These are phyloP conservation scores for Drosera capensis DNA, from an alignment of 148 eudicot species.

Conservation along the genomic window DNA sequence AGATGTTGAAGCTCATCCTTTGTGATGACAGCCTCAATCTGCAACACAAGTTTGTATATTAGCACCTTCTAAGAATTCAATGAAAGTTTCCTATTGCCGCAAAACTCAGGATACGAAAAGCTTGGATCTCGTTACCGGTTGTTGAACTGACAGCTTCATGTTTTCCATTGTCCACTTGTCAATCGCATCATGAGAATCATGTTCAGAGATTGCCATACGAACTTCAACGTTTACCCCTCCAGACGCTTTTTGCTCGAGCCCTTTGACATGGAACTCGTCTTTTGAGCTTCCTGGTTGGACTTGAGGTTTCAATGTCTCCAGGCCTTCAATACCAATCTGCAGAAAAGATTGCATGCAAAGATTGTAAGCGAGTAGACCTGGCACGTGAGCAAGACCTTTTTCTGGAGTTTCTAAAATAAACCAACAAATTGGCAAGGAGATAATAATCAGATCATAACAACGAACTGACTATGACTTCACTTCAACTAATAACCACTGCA, in stretches of 20 bases:
- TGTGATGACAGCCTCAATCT: conserved; percentile 93
- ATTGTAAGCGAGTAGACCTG: background rate
- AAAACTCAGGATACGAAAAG: background rate
- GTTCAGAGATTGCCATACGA: conserved; percentile 49
- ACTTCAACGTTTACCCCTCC: conserved; percentile 69
- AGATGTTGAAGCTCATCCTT: conserved; percentile 87
- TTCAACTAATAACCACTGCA: too few relatives aligned
- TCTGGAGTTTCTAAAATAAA: too few relatives aligned
- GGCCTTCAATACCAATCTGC: conserved; percentile 79
- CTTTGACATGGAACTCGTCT: conserved; percentile 21
- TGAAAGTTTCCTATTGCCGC: background rate
- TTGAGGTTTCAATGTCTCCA: conserved; percentile 72
- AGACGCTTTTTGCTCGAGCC: conserved; percentile 15
- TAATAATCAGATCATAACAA: too few relatives aligned
- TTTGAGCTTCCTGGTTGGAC: conserved; percentile 18
- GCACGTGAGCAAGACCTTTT: background rate
- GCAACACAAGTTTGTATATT: background rate
- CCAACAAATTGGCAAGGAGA: too few relatives aligned
- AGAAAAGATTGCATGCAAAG: conserved; percentile 2
- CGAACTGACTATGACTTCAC: too few relatives aligned
- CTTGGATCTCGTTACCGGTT: conserved; percentile 43
- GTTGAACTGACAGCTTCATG: conserved; percentile 60
- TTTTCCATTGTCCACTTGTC: conserved; percentile 62
- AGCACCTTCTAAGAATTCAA: background rate
- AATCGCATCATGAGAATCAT: conserved; percentile 19